Evolutionary conservation across 2,329 filamentous ascomycete species (phyloP), one percentile per base, ranked within the genome.

Genomic region (Ophioceras dolichostomum): DNA sequence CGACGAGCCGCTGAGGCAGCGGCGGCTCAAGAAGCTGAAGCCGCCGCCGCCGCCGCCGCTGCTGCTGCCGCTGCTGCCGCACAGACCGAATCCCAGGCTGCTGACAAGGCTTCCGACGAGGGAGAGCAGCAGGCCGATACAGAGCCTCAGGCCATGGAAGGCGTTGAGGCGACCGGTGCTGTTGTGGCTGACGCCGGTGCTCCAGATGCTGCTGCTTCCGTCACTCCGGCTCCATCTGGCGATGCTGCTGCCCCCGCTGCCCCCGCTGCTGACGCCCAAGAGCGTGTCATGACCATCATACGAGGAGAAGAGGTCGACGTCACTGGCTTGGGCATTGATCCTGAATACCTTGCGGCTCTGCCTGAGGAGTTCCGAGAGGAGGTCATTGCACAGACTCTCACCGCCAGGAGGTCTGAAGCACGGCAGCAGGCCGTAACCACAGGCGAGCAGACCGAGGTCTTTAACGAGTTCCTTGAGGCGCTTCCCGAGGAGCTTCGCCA

Each of bases 301-400:
- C 70, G 88, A 42, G 89, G 88, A 19, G 82, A 83, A 44, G 79
- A 91, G 49, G 75, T 94, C 37, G 91, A 98, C 55, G 91, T 98
- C 34, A 98, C 91, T 0, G 84, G 85, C 42, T 70, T 98, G 43
- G 88, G 89, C 34, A 96, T 98, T 48, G 91, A 98, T 53, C 75
- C 83, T 13, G 88, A 94, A 39, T 98, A 95, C 58, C 74, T 98
- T 6, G 85, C 91, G 41, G 93, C 89, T n/a, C 65, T 98, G n/a
- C 91, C 91, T 0, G 91, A 98, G 49, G 93, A 98, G 43, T 79
- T 96, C 53, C 75, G 91, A 32, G 89, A 96, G 57, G 91, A 98
- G 55, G 91, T 98, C 34, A 84, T 98, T 45, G 86, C 93, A 56
- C 79, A 88, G 43, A 87, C 94, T 41, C 74, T 94, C 44, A 86